phyloP scores from a whole-genome alignment of 345 rosid species.

The Abelmoschus esculentus region DNA sequence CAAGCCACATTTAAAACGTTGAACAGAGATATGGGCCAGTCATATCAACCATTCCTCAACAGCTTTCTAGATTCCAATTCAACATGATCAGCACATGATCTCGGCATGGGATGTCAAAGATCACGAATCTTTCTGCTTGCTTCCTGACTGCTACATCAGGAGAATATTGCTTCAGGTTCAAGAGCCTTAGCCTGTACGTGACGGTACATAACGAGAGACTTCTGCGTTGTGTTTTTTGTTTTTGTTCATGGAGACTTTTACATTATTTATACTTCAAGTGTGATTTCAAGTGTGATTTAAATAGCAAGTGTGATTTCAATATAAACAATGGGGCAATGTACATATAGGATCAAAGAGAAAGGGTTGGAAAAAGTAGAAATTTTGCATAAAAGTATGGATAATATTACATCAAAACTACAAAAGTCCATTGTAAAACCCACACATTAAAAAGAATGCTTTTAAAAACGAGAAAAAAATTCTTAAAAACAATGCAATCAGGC shows the following conservation, averaged over 20 bases:
- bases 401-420: constrained; percentile 6
- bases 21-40: constrained; percentile 90
- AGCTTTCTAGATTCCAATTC: constrained; percentile 94
- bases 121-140: background rate
- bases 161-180: background rate
- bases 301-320: too few relatives aligned
- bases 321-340: too few relatives aligned
- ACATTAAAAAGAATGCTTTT: background rate
- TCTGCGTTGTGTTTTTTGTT: background rate
- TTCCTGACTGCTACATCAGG: background rate
- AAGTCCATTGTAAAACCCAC: constrained; percentile 5
- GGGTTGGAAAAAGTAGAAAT: background rate
- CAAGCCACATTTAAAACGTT: background rate
- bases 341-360: background rate
- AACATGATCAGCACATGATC: constrained; percentile 69
- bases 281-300: too few relatives aligned
- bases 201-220: constrained; percentile 5
- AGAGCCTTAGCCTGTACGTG: background rate
- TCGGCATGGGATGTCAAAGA: constrained; percentile 8
- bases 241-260: too few relatives aligned
- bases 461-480: background rate
- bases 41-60: constrained; percentile 94
- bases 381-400: background rate
- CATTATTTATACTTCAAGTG: constrained; percentile 6
- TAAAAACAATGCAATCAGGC: constrained; percentile 6